These are phyloP conservation scores for Chionographis japonica DNA, from an alignment of 106 monocot species.

Conservation along the genomic window DNA sequence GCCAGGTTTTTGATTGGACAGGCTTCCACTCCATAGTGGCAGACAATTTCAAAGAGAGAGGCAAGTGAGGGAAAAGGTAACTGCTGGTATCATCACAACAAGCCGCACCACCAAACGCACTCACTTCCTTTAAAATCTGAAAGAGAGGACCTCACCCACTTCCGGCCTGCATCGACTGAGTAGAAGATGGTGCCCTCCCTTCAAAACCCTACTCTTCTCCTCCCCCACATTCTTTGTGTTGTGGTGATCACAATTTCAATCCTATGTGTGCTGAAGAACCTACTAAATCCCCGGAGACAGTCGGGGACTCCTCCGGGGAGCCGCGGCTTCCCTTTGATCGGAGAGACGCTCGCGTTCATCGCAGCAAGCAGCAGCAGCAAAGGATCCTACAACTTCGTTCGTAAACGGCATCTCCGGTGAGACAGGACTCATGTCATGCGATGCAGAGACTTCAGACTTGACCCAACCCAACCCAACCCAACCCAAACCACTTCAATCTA, in stretches of 20 bases:
- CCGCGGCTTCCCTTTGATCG: slow-evolving; percentile 47
- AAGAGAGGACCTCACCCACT: too few relatives aligned
- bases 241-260: background rate
- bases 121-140: too few relatives aligned
- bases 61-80: too few relatives aligned
- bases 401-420: slow-evolving; percentile 33
- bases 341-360: slow-evolving; percentile 67
- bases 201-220: background rate
- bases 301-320: slow-evolving; percentile 37
- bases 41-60: too few relatives aligned
- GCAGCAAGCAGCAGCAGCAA: slow-evolving; percentile 44
- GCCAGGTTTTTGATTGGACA: too few relatives aligned
- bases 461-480: too few relatives aligned
- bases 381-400: slow-evolving; percentile 63
- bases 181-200: background rate
- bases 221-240: background rate
- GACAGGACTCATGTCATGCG: background rate
- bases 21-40: too few relatives aligned
- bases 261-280: background rate
- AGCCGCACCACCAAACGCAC: too few relatives aligned
- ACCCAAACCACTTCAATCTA: too few relatives aligned
- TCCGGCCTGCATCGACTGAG: too few relatives aligned
- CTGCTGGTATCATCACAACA: too few relatives aligned
- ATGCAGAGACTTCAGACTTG: too few relatives aligned
- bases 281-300: background rate